Percentiles rank a stretch among this genome's conserved stretches.
Conservation (phyloP, 352 stramenopile species). For the Phytophthora podocarpi region DNA sequence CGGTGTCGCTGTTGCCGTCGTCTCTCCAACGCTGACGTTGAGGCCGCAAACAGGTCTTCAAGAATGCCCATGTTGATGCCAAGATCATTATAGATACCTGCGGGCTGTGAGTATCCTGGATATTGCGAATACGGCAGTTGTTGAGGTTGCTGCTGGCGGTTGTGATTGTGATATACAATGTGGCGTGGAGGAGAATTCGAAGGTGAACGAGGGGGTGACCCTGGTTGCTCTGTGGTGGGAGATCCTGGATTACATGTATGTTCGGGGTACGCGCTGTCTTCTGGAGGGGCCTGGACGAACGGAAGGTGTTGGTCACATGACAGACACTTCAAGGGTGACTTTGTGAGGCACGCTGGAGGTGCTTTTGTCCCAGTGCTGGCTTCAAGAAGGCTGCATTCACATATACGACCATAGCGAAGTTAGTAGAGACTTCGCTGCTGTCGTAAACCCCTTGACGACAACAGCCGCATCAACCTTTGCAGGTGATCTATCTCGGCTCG, state of each 20-base stretch:
- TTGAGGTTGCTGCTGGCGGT: constrained; percentile 18
- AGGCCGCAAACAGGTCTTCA: constrained; percentile 35
- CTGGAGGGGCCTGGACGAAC: constrained; percentile 26
- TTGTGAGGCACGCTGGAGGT: constrained; percentile 45
- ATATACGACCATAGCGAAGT: background rate
- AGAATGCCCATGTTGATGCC: constrained; percentile 31
- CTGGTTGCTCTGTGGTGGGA: constrained; percentile 17
- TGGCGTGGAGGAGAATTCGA: constrained; percentile 16
- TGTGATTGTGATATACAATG: constrained; percentile 29
- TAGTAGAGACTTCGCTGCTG: background rate
- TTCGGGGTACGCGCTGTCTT: constrained; percentile 3
- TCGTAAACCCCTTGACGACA: background rate
- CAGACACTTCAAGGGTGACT: constrained; percentile 61
- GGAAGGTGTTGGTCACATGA: constrained; percentile 65
- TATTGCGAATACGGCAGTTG: constrained; percentile 6
- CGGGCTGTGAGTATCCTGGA: background rate
- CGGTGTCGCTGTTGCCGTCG: constrained; percentile 30
- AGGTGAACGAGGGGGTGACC: constrained; percentile 24
- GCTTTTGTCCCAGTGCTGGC: constrained; percentile 13
- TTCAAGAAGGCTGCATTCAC: constrained; percentile 34
- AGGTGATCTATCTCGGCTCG: constrained; percentile 59
- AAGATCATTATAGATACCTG: constrained; percentile 18
- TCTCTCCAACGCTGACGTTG: constrained; percentile 31
- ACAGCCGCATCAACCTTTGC: constrained; percentile 24
- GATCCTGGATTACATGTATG: constrained; percentile 13